Evolutionary conservation across 2,329 filamentous ascomycete species (phyloP), one percentile per base, ranked within the genome.

Genomic region (Venturia effusa): DNA sequence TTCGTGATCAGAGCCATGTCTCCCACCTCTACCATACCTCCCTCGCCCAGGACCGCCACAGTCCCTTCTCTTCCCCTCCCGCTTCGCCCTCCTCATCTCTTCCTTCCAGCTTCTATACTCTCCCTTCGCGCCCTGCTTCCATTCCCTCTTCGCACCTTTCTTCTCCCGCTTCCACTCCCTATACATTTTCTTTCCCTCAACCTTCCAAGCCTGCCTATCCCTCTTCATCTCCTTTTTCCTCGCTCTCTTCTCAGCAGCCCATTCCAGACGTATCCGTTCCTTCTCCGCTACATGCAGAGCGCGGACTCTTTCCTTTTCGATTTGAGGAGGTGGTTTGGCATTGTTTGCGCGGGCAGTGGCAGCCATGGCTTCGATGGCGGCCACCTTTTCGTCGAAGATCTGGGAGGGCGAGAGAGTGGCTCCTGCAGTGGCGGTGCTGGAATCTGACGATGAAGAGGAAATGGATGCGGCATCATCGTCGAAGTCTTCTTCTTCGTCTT

Each of bases 21-120:
- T 39, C 39, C 61, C 40, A 32, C n/a, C 61, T 7, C 34, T 37
- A 13, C 51, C 24, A 59, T 34, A 15, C 27, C 51, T 41, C 27
- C 17, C 27, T n/a, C n/a, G n/a, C 11, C 34, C 45, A 39, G 10
- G 15, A 5, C 22, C 30, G 6, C 51, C 43, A 40, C 30, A 17
- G 17, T 43, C 60, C n/a, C 41, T 64, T 54, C 39, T 43, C 55
- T 60, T 60, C 24, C 55, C 55, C 54, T 64, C 62, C n/a, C 62
- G 41, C 62, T 64, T 60, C 27, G 34, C 62, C 51, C 24, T 34
- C 24, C 41, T 60, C 24, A 30, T 43, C 39, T 61, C 60, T 24
- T 51, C 60, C 54, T 59, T 59, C 37, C 40, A 24, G 34, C 22
- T 27, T 17, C 57, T 57, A 30, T 27, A 51, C 27, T 62, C 30